These are phyloP conservation scores for Aureobasidium sp. DNA, from an alignment of 2,329 filamentous ascomycete species.

Conservation along the genomic window DNA sequence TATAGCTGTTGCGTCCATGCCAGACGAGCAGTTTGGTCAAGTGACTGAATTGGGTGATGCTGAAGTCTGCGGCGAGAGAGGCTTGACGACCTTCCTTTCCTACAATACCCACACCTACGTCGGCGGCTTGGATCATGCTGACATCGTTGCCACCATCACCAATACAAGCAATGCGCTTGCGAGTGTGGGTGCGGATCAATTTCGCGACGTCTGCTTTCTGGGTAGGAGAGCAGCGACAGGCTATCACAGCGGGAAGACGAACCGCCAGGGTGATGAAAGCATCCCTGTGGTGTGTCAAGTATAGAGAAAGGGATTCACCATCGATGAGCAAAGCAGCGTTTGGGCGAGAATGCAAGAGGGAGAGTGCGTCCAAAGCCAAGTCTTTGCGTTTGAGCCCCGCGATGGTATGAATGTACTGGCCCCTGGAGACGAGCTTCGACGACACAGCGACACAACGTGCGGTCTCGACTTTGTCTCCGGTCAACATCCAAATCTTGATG, in stretches of 20 bases:
- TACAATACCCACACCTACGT: slow-evolving; percentile 95
- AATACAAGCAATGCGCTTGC: slow-evolving; percentile 94
- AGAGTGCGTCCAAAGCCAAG: slow-evolving; percentile 77
- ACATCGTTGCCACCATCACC: slow-evolving; percentile 98
- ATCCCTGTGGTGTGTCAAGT: slow-evolving; percentile 72
- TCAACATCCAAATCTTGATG: slow-evolving; percentile 99
- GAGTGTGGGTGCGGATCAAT: slow-evolving; percentile 84
- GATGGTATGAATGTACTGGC: slow-evolving; percentile 94
- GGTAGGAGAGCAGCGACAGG: slow-evolving; percentile 91
- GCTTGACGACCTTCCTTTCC: slow-evolving; percentile 96
- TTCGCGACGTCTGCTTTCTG: slow-evolving; percentile 93
- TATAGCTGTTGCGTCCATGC: slow-evolving; percentile 97
- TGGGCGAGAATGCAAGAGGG: slow-evolving; percentile 76
- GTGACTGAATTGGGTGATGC: slow-evolving; percentile 90
- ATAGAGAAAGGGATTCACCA: slow-evolving; percentile 78
- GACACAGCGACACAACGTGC: slow-evolving; percentile 93
- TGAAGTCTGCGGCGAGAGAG: slow-evolving; percentile 91
- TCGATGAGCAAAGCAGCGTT: slow-evolving; percentile 91
- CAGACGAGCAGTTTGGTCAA: slow-evolving; percentile 96
- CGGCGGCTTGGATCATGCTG: slow-evolving; percentile 97
- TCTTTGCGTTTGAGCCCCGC: slow-evolving; percentile 68
- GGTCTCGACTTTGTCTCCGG: slow-evolving; percentile 96
- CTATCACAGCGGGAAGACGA: slow-evolving; percentile 81
- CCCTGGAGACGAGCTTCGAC: slow-evolving; percentile 85
- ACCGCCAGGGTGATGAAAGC: slow-evolving; percentile 89